Conservation (phyloP, 202 grass and related monocot genomes). For the Schoenoplectus tabernaemontani region DNA sequence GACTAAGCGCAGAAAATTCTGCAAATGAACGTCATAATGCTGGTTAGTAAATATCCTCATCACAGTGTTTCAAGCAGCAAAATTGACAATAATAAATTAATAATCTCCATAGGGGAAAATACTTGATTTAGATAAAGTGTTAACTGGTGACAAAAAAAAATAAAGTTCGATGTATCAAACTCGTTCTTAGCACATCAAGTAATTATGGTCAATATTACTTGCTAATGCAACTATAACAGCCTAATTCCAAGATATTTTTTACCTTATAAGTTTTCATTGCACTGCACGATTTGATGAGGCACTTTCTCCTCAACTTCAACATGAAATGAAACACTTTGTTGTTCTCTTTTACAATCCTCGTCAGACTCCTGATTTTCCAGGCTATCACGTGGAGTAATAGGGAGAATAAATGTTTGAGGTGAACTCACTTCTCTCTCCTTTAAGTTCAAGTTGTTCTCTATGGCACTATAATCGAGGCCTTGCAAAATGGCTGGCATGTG, state of each 20-base stretch:
- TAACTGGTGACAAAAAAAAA: background rate
- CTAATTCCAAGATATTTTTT: background rate
- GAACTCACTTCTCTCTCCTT: slow-evolving; percentile 37
- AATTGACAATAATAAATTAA: background rate
- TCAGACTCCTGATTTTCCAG: background rate
- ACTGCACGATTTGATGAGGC: slow-evolving; percentile 6
- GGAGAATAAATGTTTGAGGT: slow-evolving; percentile 34
- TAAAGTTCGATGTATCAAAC: background rate
- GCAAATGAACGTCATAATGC: background rate
- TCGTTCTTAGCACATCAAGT: background rate
- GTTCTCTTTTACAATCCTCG: background rate
- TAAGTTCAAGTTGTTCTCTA: slow-evolving; percentile 46
- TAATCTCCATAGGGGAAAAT: background rate
- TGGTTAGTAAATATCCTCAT: background rate
- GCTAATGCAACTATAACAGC: background rate
- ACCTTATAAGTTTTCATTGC: slow-evolving; percentile 13
- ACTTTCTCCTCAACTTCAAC: slow-evolving; percentile 12
- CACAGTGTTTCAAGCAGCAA: background rate
- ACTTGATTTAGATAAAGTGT: background rate
- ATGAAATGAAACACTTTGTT: slow-evolving; percentile 7
- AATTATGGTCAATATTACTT: background rate
- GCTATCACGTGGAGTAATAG: background rate
- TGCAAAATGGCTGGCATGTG: slow-evolving; percentile 44
- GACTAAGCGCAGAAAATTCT: slow-evolving; percentile 20
- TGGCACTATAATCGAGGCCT: slow-evolving; percentile 36